Evolutionary conservation across 306 rosid species (phyloP).

Genomic region (Quercus engelmannii): DNA sequence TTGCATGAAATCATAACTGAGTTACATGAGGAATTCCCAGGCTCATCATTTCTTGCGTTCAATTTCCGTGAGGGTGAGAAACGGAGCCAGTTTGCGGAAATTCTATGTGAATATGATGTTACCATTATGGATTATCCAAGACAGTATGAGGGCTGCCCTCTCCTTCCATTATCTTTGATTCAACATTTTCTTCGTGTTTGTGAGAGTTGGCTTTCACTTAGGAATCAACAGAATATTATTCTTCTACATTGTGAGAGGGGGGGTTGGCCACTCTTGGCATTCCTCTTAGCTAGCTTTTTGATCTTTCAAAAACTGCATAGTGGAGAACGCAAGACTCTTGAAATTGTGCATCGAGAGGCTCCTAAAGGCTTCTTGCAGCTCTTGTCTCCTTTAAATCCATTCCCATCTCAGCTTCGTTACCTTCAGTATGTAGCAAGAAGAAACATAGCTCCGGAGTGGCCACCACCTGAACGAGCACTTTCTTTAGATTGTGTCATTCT

Average conservation of each 20-base stretch:
- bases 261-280: slow-evolving; percentile 94
- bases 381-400: slow-evolving; percentile 80
- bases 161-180: slow-evolving; percentile 71
- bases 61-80: slow-evolving; percentile 92
- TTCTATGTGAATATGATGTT: slow-evolving; percentile 70
- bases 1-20: slow-evolving; percentile 72
- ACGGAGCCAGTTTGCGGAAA: slow-evolving; percentile 66
- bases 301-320: slow-evolving; percentile 66
- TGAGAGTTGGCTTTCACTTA: slow-evolving; percentile 74
- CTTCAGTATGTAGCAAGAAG: slow-evolving; percentile 90
- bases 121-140: slow-evolving; percentile 90
- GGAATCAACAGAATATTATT: slow-evolving; percentile 64
- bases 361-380: slow-evolving; percentile 89
- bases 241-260: slow-evolving; percentile 95
- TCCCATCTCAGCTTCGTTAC: slow-evolving; percentile 95
- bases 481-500: slow-evolving; percentile 88
- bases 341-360: slow-evolving; percentile 89
- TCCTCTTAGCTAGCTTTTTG: slow-evolving; percentile 68
- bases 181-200: slow-evolving; percentile 92
- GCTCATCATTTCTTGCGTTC: slow-evolving; percentile 81
- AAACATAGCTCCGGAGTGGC: slow-evolving; percentile 86
- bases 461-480: slow-evolving; percentile 87
- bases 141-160: slow-evolving; percentile 93
- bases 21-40: slow-evolving; percentile 90
- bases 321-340: slow-evolving; percentile 79